These are phyloP conservation scores for Vitis hybrid DNA, from an alignment of 177 flowering plant genomes.

Conservation along the genomic window DNA sequence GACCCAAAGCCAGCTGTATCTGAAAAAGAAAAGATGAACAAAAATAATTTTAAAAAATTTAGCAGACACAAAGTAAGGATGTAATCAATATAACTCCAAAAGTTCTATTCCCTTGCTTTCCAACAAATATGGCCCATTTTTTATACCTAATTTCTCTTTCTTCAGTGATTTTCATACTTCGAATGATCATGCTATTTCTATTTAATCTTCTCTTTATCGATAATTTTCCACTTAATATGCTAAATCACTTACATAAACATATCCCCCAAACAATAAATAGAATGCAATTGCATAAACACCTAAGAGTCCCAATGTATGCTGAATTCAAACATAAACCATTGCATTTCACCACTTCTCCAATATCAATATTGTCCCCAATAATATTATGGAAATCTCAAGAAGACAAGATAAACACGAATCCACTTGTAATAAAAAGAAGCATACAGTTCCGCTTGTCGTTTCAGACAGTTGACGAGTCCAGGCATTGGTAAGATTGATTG, in stretches of 20 bases:
- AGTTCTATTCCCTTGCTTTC: background rate
- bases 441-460: constrained; percentile 78
- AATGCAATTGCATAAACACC: background rate
- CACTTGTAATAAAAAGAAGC: constrained; percentile 14
- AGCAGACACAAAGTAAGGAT: background rate
- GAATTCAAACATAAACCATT: no score
- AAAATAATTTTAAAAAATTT: constrained; percentile 11
- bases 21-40: constrained; percentile 26
- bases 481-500: constrained; percentile 79
- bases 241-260: background rate
- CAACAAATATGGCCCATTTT: background rate
- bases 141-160: background rate
- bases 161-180: background rate
- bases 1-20: constrained; percentile 83
- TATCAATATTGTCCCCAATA: background rate
- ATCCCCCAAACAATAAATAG: background rate
- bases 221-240: background rate
- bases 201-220: background rate
- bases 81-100: background rate
- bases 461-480: constrained; percentile 98
- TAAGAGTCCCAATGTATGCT: no score
- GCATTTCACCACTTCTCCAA: background rate
- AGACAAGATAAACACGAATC: constrained; percentile 4
- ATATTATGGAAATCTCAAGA: background rate
- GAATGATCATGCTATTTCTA: background rate